Base-by-base conservation (phyloP, 1,139 yeast species). In the Saccharomyces hybrid region DNA sequence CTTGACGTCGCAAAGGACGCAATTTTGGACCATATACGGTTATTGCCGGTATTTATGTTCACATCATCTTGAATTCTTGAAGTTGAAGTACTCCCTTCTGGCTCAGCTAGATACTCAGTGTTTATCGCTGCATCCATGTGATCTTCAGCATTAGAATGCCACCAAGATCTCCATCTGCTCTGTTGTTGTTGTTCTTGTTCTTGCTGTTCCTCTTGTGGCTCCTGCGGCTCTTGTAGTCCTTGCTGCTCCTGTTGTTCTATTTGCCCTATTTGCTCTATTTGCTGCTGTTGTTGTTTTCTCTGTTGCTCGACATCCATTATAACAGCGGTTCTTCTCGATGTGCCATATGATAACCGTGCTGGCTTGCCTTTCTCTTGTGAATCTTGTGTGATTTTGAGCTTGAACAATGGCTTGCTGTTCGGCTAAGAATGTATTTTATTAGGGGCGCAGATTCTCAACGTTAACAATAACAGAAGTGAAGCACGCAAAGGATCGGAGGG, bases 111-210 rank as follows among this genome's bases (percentile, higher is more conserved):
- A 11, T 19, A 12, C 24, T 38, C 44, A 19, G 44, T 2, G 11
- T 5, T 19, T 16, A 21, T 38, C 19, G n/a, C 24, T 19, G 26
- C 19, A 6, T 38, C 24, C 19, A 9, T 11, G 4, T 5, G n/a
- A 38, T 19, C 24, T 9, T 55, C 47, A 2, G 60, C 28, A 14
- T 51, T 54, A 8, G 57, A 55, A 34, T 54, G 49, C 58, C 59
- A 56, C 38, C 61, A 51, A 16, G 9, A 27, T 16, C 29, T 27
- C 53, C 53, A 51, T 8, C 44, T 9, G 44, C 11, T 38, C 21
- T 38, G 44, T 38, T 38, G 44, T 9, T 16, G 44, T 34, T 16
- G 42, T 9, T 19, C 26, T 2, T 16, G 24, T 38, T 38, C 26
- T 19, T 38, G 44, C 44, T 16, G 44, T 19, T 19, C 44, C 24